These are phyloP conservation scores for Nakazawaea pomicola DNA, from an alignment of 805 yeast species.

Conservation along the genomic window DNA sequence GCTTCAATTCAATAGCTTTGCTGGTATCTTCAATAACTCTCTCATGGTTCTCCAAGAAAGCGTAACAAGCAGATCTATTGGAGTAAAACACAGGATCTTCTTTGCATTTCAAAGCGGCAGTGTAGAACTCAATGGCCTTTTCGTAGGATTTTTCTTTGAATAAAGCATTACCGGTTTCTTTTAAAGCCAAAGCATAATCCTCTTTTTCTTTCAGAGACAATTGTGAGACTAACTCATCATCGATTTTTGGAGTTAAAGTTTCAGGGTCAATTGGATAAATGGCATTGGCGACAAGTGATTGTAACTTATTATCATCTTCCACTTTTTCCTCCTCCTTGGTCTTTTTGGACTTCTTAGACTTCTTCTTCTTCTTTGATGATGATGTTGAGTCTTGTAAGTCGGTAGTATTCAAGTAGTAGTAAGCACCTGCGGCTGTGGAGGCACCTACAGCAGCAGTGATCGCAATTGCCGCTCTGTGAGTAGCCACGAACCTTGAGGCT, in stretches of 20 bases:
- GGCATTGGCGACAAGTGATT: constrained; percentile 21
- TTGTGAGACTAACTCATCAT: constrained; percentile 37
- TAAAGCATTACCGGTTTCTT: constrained; percentile 81
- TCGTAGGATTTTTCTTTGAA: constrained; percentile 68
- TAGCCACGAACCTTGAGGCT: constrained; percentile 34
- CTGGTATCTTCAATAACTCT: constrained; percentile 87
- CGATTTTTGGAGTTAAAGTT: constrained; percentile 55
- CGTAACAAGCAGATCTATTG: constrained; percentile 94
- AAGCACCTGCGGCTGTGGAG: constrained; percentile 43
- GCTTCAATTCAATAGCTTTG: constrained; percentile 77
- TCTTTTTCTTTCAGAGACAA: constrained; percentile 52
- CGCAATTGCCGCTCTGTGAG: constrained; percentile 45
- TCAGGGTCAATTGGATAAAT: constrained; percentile 45
- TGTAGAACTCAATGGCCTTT: constrained; percentile 75
- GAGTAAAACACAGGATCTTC: constrained; percentile 88
- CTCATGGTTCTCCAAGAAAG: constrained; percentile 72
- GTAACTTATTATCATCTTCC: constrained; percentile 15
- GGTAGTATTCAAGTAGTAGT: constrained; percentile 35
- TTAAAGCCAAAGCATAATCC: constrained; percentile 66
- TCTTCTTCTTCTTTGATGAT: constrained; percentile 30
- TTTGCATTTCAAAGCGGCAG: constrained; percentile 70
- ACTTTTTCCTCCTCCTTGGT: constrained; percentile 33
- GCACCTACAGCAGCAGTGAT: constrained; percentile 47
- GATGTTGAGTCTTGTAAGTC: constrained; percentile 6
- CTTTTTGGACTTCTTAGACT: too few species aligned